Evolutionary conservation across 495 filamentous ascomycete species (phyloP), one percentile per base, ranked within the genome.

Genomic region (Amniculicola lignicola): DNA sequence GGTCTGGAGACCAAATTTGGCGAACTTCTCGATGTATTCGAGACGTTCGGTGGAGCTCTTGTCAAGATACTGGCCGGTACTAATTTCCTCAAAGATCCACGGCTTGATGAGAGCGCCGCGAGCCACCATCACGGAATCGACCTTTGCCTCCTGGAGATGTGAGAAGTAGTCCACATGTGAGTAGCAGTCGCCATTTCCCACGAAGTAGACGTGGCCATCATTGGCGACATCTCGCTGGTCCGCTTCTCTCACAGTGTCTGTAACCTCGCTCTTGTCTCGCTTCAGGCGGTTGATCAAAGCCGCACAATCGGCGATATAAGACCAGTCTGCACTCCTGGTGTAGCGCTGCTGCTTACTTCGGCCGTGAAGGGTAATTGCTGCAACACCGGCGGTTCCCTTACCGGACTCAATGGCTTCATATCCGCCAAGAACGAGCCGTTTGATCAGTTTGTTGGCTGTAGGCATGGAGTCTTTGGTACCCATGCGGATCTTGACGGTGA

Each of bases 11-110:
- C 93, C 94, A 63, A 93, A 96, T 24, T 84, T 82, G 16, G 79
- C 88, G 67, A 95, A 98, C 64, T 89, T 88, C 70, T 92, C 87
- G 15, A 98, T 72, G 60, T 91, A 85, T n/a, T 74, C 70, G 33
- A 98, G 74, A 28, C 93, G 85, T 79, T 98, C 93, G 0, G 82
- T 77, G 7, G 90, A 86, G 14, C 87, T 86, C 66, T 97, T 98
- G 74, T 98, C 93, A 15, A 98, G 78, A 61, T 97, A 96, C 70
- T 97, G 94, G 1, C 88, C 86, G 28, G 80, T 78, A 55, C 86
- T 82, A 54, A 98, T 97, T 69, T 98, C 93, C 67, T 97, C 93
- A 67, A 96, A 98, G 44, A 98, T 71, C 93, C 93, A 98, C 1
- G 94, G 90, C 72, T 97, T 98, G 70, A 96, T 86, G 54, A 97